Conservation (phyloP, 1,284 basidiomycete species). For the Trichosporon sp. region DNA sequence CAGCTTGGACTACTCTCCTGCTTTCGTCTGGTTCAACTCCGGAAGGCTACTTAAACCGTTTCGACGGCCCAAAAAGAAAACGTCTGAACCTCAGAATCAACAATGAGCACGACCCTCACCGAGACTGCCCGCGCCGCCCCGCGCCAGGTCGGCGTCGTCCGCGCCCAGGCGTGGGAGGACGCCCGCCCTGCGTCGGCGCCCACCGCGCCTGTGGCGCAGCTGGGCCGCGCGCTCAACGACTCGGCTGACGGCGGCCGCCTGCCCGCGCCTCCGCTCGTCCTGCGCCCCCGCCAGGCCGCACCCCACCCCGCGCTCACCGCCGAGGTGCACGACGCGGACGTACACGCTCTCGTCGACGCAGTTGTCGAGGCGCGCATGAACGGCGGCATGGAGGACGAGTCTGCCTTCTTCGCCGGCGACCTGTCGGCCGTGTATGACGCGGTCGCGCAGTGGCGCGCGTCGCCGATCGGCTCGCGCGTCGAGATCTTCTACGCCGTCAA, state of each 20-base stretch:
- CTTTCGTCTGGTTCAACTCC: slow-evolving; percentile 7
- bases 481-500: slow-evolving; percentile 95
- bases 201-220: slow-evolving; percentile 22
- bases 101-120: slow-evolving; percentile 26
- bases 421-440: slow-evolving; percentile 82
- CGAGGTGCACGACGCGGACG: slow-evolving; percentile 28
- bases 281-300: slow-evolving; percentile 15
- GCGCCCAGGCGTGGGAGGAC: slow-evolving; percentile 18
- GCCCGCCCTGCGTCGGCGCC: not conserved
- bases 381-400: slow-evolving; percentile 56
- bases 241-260: slow-evolving; percentile 26
- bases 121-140: slow-evolving; percentile 15
- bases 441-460: slow-evolving; percentile 74
- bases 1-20: slow-evolving; percentile 7
- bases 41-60: not conserved
- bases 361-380: slow-evolving; percentile 27
- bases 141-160: slow-evolving; percentile 13
- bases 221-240: slow-evolving; percentile 40
- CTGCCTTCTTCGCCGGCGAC: slow-evolving; percentile 94
- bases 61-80: not conserved
- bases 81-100: not conserved
- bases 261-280: slow-evolving; percentile 20
- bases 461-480: slow-evolving; percentile 66
- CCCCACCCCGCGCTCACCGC: slow-evolving; percentile 27
- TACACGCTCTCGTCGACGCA: slow-evolving; percentile 38